Conservation (phyloP, 2,329 filamentous ascomycete genomes). For the Colletotrichum sp. region DNA sequence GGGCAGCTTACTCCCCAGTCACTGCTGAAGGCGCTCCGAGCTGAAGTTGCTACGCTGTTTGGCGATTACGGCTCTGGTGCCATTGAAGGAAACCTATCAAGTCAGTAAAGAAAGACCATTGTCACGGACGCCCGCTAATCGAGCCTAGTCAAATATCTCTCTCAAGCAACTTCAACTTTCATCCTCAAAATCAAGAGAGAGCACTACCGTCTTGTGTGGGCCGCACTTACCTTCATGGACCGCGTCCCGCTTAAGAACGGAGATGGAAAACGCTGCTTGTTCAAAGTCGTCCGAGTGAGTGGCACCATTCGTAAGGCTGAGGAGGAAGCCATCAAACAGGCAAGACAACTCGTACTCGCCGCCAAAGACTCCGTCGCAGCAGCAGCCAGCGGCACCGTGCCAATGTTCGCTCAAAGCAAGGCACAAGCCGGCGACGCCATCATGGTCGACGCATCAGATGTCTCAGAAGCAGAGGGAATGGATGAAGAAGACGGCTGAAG, state of each 20-base stretch:
- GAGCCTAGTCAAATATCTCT: conserved; percentile 84
- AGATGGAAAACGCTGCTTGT: conserved; percentile 71
- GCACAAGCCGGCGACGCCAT: conserved; percentile 69
- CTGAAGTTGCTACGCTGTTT: conserved; percentile 75
- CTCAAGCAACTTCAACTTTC: conserved; percentile 89
- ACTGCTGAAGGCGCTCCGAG: conserved; percentile 72
- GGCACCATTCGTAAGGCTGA: conserved; percentile 94
- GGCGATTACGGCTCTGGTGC: conserved; percentile 89
- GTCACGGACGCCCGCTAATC: not conserved
- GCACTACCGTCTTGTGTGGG: conserved; percentile 89
- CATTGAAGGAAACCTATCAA: conserved; percentile 70
- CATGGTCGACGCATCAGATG: conserved; percentile 40
- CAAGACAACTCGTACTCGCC: conserved; percentile 72
- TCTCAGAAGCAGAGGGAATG: conserved; percentile 52
- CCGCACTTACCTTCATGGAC: conserved; percentile 82
- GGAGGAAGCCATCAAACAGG: conserved; percentile 83
- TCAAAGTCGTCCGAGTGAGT: conserved; percentile 85
- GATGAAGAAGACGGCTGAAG: conserved; percentile 49
- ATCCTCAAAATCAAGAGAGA: conserved; percentile 85
- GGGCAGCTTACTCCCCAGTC: conserved; percentile 70
- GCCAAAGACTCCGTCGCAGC: conserved; percentile 49
- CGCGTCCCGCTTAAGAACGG: conserved; percentile 60
- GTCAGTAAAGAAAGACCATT: conserved; percentile 44
- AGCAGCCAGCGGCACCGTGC: not conserved
- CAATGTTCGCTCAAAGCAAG: conserved; percentile 44